Conservation (phyloP, 2,329 filamentous ascomycete genomes). For the Blumeria graminis region DNA sequence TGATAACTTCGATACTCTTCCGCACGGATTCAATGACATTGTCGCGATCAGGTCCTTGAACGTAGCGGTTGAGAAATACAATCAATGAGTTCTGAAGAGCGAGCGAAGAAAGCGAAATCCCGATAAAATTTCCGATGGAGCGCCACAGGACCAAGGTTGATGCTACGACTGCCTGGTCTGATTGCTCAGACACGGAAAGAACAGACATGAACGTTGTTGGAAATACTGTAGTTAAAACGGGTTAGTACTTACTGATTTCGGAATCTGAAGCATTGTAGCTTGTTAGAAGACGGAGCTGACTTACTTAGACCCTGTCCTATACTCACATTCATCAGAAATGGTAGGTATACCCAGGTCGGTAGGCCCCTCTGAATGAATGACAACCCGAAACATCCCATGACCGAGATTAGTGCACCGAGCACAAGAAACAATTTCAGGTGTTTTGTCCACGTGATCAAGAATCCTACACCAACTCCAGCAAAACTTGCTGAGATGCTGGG, state of each 20-base stretch:
- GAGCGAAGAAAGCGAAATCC: constrained; percentile 46
- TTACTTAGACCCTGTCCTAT: constrained; percentile 32
- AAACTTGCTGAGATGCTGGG: constrained; percentile 31
- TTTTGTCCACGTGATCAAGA: constrained; percentile 34
- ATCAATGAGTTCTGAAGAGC: constrained; percentile 48
- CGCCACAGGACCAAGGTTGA: constrained; percentile 49
- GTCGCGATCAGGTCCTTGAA: constrained; percentile 33
- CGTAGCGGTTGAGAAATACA: constrained; percentile 30
- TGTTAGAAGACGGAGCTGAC: background rate
- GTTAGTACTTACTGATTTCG: background rate
- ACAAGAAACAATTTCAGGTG: constrained; percentile 34
- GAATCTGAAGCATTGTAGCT: background rate
- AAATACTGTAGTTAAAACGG: constrained; percentile 19
- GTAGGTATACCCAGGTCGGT: constrained; percentile 26
- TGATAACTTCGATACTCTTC: constrained; percentile 29
- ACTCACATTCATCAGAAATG: constrained; percentile 30
- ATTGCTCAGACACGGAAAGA: constrained; percentile 31
- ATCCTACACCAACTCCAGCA: constrained; percentile 32
- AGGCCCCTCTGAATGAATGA: constrained; percentile 25
- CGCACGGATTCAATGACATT: constrained; percentile 28
- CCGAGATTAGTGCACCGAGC: constrained; percentile 22
- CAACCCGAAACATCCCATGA: constrained; percentile 27
- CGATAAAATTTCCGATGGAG: constrained; percentile 45
- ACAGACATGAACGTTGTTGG: constrained; percentile 39
- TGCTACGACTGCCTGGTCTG: constrained; percentile 43